Evolutionary conservation across 2,329 filamentous ascomycete genomes (phyloP), one percentile per base, ranked within the genome.

Genomic region (Pseudogymnoascus sp.): DNA sequence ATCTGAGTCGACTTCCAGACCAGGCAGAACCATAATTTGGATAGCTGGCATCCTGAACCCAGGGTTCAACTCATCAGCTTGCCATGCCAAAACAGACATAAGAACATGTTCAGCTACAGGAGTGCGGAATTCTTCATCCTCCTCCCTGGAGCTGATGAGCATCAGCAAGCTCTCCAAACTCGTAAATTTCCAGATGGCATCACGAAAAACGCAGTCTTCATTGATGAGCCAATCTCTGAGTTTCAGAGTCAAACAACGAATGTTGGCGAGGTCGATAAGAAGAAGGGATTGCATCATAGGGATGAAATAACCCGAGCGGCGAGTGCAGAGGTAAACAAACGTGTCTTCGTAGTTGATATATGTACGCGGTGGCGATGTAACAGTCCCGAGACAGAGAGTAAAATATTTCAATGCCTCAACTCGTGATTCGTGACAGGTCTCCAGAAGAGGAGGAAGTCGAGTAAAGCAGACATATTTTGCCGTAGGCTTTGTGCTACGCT

Each of bases 401-500:
- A 18, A 54, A 22, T 20, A 54, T 35, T 54, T 54, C 5, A 33
- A 35, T 33, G 47, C 47, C 28, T 54, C 47, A 54, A 35, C 28
- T 35, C 47, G 28, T 35, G 47, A 54, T 54, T 54, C 47, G 6
- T 33, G 16, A 35, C 47, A 54, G 9, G 47, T 54, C 5, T 54
- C 47, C 5, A 54, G 33, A 57, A 36, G 36, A 36, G 47, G 11
- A 30, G 16, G 63, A 59, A 12, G 39, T 60, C 36, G 47, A 59
- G 33, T 30, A 37, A 59, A 47, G 20, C 18, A 38, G 36, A 59
- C 62, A 63, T 62, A 62, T 54, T 61, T 25, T 59, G 38, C 28
- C 3, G 50, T 43, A 12, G 61, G 64, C 36, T 25, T 63, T 59
- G 63, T 61, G n/a, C 70, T 14, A 54, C 69, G 72, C 64, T 72